Evolutionary conservation across 768 basidiomycete species (phyloP).

Genomic region (Suillus cothurnatus): DNA sequence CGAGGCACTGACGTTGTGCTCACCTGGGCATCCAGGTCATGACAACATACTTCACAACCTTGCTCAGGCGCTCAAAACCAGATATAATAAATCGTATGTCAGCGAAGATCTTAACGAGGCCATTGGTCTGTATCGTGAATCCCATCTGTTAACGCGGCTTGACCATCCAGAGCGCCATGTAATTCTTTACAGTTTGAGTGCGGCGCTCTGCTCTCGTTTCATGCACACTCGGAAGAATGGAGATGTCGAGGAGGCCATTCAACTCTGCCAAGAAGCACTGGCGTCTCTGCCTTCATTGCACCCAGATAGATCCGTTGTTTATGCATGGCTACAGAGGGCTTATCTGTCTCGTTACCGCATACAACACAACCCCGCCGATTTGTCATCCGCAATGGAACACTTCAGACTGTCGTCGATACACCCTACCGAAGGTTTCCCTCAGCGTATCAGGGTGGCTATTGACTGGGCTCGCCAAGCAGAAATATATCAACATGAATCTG

Average conservation of each 20-base stretch:
- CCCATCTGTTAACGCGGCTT: constrained; percentile 7
- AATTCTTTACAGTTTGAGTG: constrained; percentile 11
- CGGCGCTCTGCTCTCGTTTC: constrained; percentile 21
- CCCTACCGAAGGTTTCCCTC: not conserved
- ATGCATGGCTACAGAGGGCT: not conserved
- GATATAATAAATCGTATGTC: constrained; percentile 12
- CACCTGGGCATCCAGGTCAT: constrained; percentile 10
- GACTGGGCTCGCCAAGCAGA: no score
- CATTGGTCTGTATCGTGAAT: constrained; percentile 16
- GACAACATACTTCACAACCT: constrained; percentile 16
- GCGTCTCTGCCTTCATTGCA: not conserved
- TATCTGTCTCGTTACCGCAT: constrained; percentile 29
- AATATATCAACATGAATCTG: no score
- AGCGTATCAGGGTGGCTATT: no score
- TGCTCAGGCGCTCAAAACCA: constrained; percentile 12
- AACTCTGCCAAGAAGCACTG: constrained; percentile 10
- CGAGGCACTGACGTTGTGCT: constrained; percentile 10
- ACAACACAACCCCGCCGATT: constrained; percentile 17
- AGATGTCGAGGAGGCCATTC: constrained; percentile 28
- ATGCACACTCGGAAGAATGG: not conserved
- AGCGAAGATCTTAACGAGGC: constrained; percentile 21
- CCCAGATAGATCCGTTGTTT: not conserved
- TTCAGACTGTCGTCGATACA: constrained; percentile 26
- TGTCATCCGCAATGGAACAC: constrained; percentile 14
- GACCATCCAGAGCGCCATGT: constrained; percentile 6